A percentile compares a stretch with the other conserved stretches of the same genome.
Conservation (phyloP, 2,329 filamentous ascomycete genomes). For the Penicillium brevicompactum region DNA sequence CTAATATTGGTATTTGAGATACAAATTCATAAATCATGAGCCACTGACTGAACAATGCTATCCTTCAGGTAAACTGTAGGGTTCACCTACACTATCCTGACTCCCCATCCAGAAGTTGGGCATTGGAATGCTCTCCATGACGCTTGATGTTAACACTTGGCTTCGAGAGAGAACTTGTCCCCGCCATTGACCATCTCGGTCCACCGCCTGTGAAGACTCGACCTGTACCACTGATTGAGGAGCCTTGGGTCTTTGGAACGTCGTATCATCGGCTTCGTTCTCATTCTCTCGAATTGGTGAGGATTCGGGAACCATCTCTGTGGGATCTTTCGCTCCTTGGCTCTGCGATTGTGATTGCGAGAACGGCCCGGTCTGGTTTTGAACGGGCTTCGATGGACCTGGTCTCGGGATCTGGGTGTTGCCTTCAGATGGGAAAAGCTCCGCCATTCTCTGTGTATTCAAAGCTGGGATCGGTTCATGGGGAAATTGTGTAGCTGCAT, state of each 20-base stretch:
- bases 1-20: background rate
- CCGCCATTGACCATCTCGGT: slow-evolving; percentile 21
- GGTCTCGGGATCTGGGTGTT: slow-evolving; percentile 19
- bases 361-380: slow-evolving; percentile 13
- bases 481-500: slow-evolving; percentile 40
- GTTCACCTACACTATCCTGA: slow-evolving; percentile 42
- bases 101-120: slow-evolving; percentile 42
- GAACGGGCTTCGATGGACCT: slow-evolving; percentile 3
- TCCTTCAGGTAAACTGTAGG: slow-evolving; percentile 34
- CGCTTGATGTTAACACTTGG: slow-evolving; percentile 43
- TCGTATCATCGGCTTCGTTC: slow-evolving; percentile 4
- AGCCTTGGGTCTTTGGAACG: slow-evolving; percentile 20
- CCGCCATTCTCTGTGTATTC: slow-evolving; percentile 40
- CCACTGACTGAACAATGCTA: slow-evolving; percentile 11
- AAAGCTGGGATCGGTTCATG: slow-evolving; percentile 38
- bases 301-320: slow-evolving; percentile 43
- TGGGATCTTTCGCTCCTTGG: slow-evolving; percentile 26
- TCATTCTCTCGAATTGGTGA: slow-evolving; percentile 33
- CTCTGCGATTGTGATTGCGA: slow-evolving; percentile 25
- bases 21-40: slow-evolving; percentile 18
- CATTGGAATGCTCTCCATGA: slow-evolving; percentile 48
- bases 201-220: slow-evolving; percentile 44
- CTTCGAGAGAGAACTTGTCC: slow-evolving; percentile 34
- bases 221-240: slow-evolving; percentile 40
- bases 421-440: slow-evolving; percentile 39